phyloP scores from a whole-genome alignment of 768 basidiomycete species.

The Neoboletus magnificus region DNA sequence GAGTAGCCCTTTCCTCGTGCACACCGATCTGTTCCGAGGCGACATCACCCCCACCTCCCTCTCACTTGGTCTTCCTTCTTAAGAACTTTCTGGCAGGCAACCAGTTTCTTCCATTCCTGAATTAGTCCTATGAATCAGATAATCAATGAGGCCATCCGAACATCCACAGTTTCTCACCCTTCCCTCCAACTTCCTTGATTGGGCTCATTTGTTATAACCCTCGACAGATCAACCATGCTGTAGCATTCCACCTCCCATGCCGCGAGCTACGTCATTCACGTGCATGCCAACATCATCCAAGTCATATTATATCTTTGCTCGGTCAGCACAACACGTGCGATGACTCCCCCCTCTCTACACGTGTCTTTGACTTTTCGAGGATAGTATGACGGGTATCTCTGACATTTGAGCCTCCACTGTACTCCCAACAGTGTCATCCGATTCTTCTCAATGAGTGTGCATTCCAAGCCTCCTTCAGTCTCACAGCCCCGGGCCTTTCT shows the following conservation, averaged over 20 bases:
- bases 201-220: neutral
- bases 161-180: conserved; percentile 3
- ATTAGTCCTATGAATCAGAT: conserved; percentile 1
- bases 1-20: conserved; percentile 1
- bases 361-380: conserved; percentile 9
- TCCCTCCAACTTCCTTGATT: neutral
- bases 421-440: neutral
- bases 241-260: neutral
- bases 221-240: conserved; percentile 4
- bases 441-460: neutral
- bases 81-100: neutral
- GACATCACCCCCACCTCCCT: neutral
- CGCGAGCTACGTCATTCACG: neutral
- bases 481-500: neutral
- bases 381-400: neutral
- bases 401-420: neutral
- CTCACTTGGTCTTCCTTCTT: neutral
- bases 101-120: neutral
- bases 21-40: conserved; percentile 1
- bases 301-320: neutral
- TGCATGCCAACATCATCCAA: neutral
- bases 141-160: neutral
- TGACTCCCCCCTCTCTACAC: neutral
- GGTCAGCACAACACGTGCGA: neutral
- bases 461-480: neutral